Evolutionary conservation across 2,329 filamentous ascomycete species (phyloP).

Genomic region (Sarocladium strictum): DNA sequence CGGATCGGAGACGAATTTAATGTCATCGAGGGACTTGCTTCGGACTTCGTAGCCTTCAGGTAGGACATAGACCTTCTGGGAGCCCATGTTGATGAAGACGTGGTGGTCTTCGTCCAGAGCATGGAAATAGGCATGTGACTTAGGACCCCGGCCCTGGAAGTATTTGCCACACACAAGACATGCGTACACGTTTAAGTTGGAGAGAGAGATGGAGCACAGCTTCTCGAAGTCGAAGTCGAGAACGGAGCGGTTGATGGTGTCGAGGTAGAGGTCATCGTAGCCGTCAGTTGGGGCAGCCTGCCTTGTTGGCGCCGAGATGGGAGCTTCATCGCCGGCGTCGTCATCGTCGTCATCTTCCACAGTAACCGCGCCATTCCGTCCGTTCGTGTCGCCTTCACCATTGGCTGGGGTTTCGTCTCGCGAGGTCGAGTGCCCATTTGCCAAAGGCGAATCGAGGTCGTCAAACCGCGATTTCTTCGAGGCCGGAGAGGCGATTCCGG

Average conservation of each 20-base stretch:
- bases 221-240: slow-evolving; percentile 99
- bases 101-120: slow-evolving; percentile 92
- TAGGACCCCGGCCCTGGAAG: slow-evolving; percentile 87
- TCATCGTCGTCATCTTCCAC: slow-evolving; percentile 22
- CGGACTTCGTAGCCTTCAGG: slow-evolving; percentile 96
- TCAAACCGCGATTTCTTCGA: slow-evolving; percentile 52
- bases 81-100: slow-evolving; percentile 97
- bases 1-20: slow-evolving; percentile 96
- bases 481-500: slow-evolving; percentile 48
- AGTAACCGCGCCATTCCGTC: slow-evolving; percentile 11
- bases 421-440: slow-evolving; percentile 22
- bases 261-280: slow-evolving; percentile 93
- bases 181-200: slow-evolving; percentile 98
- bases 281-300: slow-evolving; percentile 78
- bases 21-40: slow-evolving; percentile 91
- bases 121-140: slow-evolving; percentile 96
- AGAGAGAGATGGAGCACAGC: slow-evolving; percentile 89
- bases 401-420: slow-evolving; percentile 19
- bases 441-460: slow-evolving; percentile 34
- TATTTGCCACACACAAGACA: slow-evolving; percentile 98
- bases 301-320: slow-evolving; percentile 37
- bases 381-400: slow-evolving; percentile 25
- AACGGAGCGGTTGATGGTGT: slow-evolving; percentile 88
- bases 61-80: slow-evolving; percentile 83
- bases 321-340: slow-evolving; percentile 35